Evolutionary conservation across 2,329 filamentous ascomycete species (phyloP), one percentile per base, ranked within the genome.

Genomic region (Coniochaeta sp.): DNA sequence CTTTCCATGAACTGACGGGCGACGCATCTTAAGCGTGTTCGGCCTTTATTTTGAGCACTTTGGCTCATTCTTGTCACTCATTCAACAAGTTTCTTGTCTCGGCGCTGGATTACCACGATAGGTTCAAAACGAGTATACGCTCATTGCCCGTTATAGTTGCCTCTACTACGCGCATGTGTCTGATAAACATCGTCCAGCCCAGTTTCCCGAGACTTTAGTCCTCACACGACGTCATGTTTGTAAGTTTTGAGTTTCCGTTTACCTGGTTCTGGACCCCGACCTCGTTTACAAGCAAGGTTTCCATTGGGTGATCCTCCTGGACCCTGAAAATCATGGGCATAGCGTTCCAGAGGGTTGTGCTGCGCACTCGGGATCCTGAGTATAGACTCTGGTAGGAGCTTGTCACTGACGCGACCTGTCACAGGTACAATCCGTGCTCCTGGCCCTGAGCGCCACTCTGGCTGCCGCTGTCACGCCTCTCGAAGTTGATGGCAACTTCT

Each of bases 381-480:
- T 40, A n/a, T 19, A 40, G 43, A n/a, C 12, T 47, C 16, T 24
- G 16, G 43, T 47, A 47, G 43, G 24, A 31, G 6, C 22, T 3
- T 17, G 16, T 52, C 52, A 14, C 40, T 33, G n/a, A 47, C 40
- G 17, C 8, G 57, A 33, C 62, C 12, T 24, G 2, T 14, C 6
- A 28, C 16, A 79, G 71, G 57, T 72, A 52, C 74, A 77, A 66
- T 72, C 78, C 55, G 75, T 76, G 58, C 78, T 85, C 67, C 69
- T 82, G 71, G 81, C 81, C 66, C 72, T 84, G 58, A 77, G 78
- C 71, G 82, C 81, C 62, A 76, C 79, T 63, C 71, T 81, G 44
- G 81, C 79, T 58, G 75, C 77, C 58, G 86, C 86, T 58, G 82
- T 89, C 58, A 78, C 78, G 62, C 73, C 83, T 11, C 79, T 89